Evolutionary conservation across 345 rosid species (phyloP).

Genomic region (Leavenworthia alabamica): DNA sequence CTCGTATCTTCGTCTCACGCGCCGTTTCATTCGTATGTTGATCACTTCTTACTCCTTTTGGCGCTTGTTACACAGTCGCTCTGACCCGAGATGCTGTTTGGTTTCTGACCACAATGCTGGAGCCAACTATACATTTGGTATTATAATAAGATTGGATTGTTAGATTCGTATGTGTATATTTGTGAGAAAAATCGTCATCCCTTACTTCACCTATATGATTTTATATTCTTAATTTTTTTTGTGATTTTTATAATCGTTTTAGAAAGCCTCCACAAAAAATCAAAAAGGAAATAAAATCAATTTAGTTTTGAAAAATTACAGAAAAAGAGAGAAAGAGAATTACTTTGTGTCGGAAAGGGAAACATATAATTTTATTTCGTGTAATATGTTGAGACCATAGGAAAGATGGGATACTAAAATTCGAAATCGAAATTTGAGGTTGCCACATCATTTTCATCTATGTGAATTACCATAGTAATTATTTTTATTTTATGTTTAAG

Average conservation of each 20-base stretch:
- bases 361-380: slow-evolving; percentile 18
- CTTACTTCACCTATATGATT: slow-evolving; percentile 36
- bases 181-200: slow-evolving; percentile 33
- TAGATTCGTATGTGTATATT: slow-evolving; percentile 52
- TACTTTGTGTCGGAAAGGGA: slow-evolving; percentile 30
- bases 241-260: background rate
- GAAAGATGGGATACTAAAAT: background rate
- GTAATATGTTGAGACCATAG: slow-evolving; percentile 21
- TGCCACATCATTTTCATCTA: slow-evolving; percentile 31
- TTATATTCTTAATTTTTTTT: background rate
- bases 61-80: slow-evolving; percentile 6
- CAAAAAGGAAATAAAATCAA: no score
- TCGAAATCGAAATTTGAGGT: background rate
- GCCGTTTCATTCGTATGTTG: slow-evolving; percentile 23
- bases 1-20: slow-evolving; percentile 40
- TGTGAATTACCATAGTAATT: background rate
- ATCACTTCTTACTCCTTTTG: background rate
- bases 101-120: slow-evolving; percentile 36
- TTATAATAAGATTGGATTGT: slow-evolving; percentile 33
- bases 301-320: background rate
- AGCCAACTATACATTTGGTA: slow-evolving; percentile 39
- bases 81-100: slow-evolving; percentile 18
- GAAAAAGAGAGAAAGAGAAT: background rate
- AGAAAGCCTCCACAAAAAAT: background rate
- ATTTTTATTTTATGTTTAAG: background rate